Conservation (phyloP, 1,284 basidiomycete species). For the Ceratobasidium sp. region DNA sequence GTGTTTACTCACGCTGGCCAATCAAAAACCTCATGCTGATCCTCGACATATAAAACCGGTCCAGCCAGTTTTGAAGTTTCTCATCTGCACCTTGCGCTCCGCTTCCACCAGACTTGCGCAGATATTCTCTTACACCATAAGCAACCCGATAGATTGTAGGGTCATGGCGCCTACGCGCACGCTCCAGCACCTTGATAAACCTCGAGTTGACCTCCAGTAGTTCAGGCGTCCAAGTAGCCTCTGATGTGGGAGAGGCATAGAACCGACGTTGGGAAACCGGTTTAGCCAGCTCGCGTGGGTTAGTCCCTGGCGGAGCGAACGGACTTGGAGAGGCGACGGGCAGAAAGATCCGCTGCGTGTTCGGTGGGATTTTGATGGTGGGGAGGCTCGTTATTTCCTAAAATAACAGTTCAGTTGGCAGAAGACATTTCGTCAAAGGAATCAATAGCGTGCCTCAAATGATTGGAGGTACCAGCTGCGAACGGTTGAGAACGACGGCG, state of each 20-base stretch:
- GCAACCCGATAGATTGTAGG: constrained; percentile 41
- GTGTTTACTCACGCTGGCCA: constrained; percentile 33
- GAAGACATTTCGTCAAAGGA: too few relatives aligned
- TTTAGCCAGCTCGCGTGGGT: not conserved
- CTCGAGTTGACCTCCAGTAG: constrained; percentile 40
- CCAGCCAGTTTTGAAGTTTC: constrained; percentile 43
- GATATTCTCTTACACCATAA: constrained; percentile 39
- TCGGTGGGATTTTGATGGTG: constrained; percentile 41
- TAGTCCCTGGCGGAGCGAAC: constrained; percentile 2
- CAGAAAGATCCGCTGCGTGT: constrained; percentile 40
- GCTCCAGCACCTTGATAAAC: constrained; percentile 38
- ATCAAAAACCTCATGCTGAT: constrained; percentile 45
- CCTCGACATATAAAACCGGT: constrained; percentile 42
- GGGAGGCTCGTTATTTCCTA: constrained; percentile 39
- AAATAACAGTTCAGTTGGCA: not conserved
- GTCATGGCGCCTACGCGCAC: constrained; percentile 41
- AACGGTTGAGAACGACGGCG: constrained; percentile 34
- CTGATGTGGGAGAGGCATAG: constrained; percentile 31
- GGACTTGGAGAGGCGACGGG: constrained; percentile 37
- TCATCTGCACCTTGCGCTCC: constrained; percentile 42
- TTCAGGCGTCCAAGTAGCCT: constrained; percentile 31
- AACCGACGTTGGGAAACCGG: constrained; percentile 32
- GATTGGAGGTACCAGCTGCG: constrained; percentile 42
- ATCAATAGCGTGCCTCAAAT: constrained; percentile 19
- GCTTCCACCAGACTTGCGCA: constrained; percentile 26